Percentiles rank a stretch among this genome's conserved stretches.
Evolutionary conservation across 352 stramenopile species (phyloP).

Genomic region (Phytophthora cactorum): DNA sequence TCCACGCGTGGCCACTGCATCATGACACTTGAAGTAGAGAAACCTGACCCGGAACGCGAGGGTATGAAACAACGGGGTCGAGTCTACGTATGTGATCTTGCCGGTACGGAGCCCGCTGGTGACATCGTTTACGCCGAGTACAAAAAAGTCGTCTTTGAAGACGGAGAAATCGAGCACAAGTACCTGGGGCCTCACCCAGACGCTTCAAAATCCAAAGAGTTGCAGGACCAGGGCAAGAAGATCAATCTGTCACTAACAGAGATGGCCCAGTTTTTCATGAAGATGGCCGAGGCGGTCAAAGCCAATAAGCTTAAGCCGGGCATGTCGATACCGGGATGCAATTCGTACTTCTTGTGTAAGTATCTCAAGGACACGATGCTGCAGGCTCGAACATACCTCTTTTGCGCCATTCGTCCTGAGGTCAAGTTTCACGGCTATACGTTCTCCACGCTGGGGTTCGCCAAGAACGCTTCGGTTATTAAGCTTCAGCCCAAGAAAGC

Average conservation of each 20-base stretch:
- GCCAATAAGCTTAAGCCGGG: slow-evolving; percentile 95
- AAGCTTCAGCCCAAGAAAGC: slow-evolving; percentile 97
- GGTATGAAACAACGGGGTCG: slow-evolving; percentile 91
- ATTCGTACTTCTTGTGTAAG: slow-evolving; percentile 96
- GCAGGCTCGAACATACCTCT: slow-evolving; percentile 92
- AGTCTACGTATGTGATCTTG: slow-evolving; percentile 95
- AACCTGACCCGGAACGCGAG: slow-evolving; percentile 90
- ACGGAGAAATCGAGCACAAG: slow-evolving; percentile 94
- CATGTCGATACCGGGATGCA: slow-evolving; percentile 93
- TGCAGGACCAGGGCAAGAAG: slow-evolving; percentile 96
- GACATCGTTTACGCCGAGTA: slow-evolving; percentile 95
- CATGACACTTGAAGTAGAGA: slow-evolving; percentile 96
- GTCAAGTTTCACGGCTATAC: slow-evolving; percentile 94
- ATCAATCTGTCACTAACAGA: slow-evolving; percentile 96
- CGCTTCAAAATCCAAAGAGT: slow-evolving; percentile 92
- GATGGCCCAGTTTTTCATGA: slow-evolving; percentile 98
- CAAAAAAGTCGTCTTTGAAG: slow-evolving; percentile 92
- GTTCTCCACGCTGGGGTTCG: slow-evolving; percentile 94
- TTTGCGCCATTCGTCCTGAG: slow-evolving; percentile 94
- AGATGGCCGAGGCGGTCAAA: slow-evolving; percentile 95
- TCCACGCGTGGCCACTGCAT: slow-evolving; percentile 95
- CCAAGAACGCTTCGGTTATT: slow-evolving; percentile 95
- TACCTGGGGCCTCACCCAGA: slow-evolving; percentile 91
- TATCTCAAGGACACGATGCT: slow-evolving; percentile 97
- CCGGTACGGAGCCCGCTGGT: slow-evolving; percentile 92